These are phyloP conservation scores for Aspergillus japonicus DNA, from an alignment of 2,329 filamentous ascomycete genomes.

Conservation along the genomic window DNA sequence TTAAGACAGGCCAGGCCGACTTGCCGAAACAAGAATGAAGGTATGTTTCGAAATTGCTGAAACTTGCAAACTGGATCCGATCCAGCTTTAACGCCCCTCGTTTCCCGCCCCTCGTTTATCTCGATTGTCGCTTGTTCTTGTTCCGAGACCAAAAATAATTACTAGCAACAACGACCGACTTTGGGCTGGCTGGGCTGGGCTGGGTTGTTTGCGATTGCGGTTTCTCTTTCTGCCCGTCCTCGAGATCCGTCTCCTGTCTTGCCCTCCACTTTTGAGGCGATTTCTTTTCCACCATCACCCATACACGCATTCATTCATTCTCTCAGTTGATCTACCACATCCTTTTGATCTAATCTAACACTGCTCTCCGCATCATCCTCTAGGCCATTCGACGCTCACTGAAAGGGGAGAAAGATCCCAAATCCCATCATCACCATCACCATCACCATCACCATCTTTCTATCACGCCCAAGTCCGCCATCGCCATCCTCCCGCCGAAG, in stretches of 20 bases:
- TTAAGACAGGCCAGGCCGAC: neutral
- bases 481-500: slow-evolving; percentile 87
- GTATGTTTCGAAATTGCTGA: slow-evolving; percentile 13
- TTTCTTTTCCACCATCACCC: neutral
- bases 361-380: neutral
- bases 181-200: neutral
- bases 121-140: slow-evolving; percentile 22
- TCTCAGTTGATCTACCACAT: neutral
- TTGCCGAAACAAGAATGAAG: slow-evolving; percentile 21
- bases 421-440: slow-evolving; percentile 42
- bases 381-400: slow-evolving; percentile 83
- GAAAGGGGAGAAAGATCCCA: slow-evolving; percentile 77
- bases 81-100: slow-evolving; percentile 6
- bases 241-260: neutral
- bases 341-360: slow-evolving; percentile 9
- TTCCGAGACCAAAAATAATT: slow-evolving; percentile 13
- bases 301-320: neutral
- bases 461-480: slow-evolving; percentile 78
- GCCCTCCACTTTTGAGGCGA: neutral
- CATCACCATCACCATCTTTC: slow-evolving; percentile 56
- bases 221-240: neutral
- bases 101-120: slow-evolving; percentile 20
- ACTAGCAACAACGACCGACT: neutral
- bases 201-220: neutral
- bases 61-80: neutral